Evolutionary conservation across 768 basidiomycete genomes (phyloP).

Genomic region (Boletus patriciae): DNA sequence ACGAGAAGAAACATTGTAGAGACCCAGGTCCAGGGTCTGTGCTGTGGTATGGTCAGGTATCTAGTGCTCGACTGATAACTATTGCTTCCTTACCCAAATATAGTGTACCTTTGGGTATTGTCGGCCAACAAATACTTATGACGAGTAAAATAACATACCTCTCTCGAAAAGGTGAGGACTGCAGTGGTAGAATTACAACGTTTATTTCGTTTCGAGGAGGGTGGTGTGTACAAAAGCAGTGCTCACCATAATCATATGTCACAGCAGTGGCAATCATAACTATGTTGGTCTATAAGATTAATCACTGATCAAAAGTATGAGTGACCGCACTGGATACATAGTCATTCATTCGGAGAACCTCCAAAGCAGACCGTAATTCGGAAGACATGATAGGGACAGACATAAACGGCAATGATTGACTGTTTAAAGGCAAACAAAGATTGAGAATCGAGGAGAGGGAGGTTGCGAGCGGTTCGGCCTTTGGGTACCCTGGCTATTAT

Average conservation of each 20-base stretch:
- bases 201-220: neutral
- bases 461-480: no score
- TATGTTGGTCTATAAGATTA: neutral
- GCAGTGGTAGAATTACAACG: neutral
- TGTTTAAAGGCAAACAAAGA: neutral
- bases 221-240: no score
- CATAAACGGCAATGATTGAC: neutral
- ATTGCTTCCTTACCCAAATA: conserved; percentile 9
- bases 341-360: neutral
- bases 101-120: conserved; percentile 4
- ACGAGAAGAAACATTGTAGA: conserved; percentile 12
- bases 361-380: neutral
- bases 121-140: neutral
- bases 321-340: neutral
- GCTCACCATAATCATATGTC: conserved; percentile 9
- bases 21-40: conserved; percentile 8
- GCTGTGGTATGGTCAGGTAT: neutral
- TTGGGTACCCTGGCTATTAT: no score
- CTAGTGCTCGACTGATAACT: no score
- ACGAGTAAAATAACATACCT: neutral
- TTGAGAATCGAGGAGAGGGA: neutral
- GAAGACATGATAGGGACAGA: neutral
- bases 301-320: neutral
- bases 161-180: conserved; percentile 4
- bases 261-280: neutral